Evolutionary conservation across 2,329 filamentous ascomycete genomes (phyloP).

Genomic region (Fusarium pseudonygamai): DNA sequence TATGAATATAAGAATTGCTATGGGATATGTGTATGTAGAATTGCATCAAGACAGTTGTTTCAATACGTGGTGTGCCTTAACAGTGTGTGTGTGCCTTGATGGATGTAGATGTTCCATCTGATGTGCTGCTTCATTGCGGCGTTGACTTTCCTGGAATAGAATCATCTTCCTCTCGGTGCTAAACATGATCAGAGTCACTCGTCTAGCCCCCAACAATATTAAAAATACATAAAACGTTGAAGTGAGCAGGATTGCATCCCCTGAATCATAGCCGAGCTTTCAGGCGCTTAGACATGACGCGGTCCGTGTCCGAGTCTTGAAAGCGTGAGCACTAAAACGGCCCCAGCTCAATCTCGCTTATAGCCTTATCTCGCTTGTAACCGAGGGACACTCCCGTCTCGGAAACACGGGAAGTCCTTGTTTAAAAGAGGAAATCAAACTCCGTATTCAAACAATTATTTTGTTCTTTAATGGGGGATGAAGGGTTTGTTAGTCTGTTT

Average conservation of each 20-base stretch:
- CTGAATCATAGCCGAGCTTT: background rate
- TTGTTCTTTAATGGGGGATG: background rate
- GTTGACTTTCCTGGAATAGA: background rate
- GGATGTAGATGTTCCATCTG: too few relatives aligned
- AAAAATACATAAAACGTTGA: background rate
- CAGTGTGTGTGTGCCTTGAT: too few relatives aligned
- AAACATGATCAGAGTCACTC: too few relatives aligned
- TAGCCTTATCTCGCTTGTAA: constrained; percentile 32
- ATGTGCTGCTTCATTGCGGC: background rate
- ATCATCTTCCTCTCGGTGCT: background rate
- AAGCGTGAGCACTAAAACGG: constrained; percentile 10
- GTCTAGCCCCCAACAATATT: background rate
- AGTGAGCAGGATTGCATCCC: background rate
- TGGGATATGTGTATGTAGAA: constrained; percentile 24
- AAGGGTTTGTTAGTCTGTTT: background rate
- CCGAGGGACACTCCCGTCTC: constrained; percentile 23
- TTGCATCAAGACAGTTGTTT: constrained; percentile 14
- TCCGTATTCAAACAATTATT: background rate
- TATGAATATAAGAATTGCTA: constrained; percentile 11
- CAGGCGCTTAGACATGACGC: background rate
- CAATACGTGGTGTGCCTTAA: background rate
- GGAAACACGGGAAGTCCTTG: background rate
- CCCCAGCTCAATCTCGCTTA: constrained; percentile 14
- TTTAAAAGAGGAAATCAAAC: background rate
- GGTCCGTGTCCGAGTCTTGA: background rate